Evolutionary conservation across 768 basidiomycete genomes (phyloP).

Genomic region (Rubroboletus pulcherrimus): DNA sequence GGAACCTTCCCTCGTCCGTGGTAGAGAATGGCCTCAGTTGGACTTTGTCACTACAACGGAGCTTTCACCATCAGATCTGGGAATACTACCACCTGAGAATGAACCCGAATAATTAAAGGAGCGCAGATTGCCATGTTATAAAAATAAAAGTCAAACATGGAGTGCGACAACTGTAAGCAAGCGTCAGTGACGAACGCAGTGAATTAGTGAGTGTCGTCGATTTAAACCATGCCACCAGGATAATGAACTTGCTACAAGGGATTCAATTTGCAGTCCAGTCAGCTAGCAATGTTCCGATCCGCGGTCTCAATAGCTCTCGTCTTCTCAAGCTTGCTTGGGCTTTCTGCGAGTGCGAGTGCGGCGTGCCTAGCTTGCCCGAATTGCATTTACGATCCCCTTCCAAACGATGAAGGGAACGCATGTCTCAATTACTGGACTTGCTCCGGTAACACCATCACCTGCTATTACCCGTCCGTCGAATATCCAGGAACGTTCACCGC

Average conservation of each 20-base stretch:
- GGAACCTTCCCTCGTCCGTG: neutral
- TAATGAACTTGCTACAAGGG: neutral
- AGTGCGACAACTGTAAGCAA: neutral
- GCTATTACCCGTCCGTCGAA: slow-evolving; percentile 10
- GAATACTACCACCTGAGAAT: neutral
- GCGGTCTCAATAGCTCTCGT: neutral
- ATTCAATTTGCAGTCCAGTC: neutral
- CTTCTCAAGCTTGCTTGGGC: neutral
- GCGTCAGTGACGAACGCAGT: neutral
- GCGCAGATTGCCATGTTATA: neutral
- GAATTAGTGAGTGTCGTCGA: neutral
- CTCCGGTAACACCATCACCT: slow-evolving; percentile 2
- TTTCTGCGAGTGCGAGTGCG: neutral
- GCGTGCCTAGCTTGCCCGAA: slow-evolving; percentile 2
- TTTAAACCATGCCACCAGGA: neutral
- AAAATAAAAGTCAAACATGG: neutral
- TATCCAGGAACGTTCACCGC: slow-evolving; percentile 10
- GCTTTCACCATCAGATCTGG: neutral
- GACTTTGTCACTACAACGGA: neutral
- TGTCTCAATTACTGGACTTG: slow-evolving; percentile 10
- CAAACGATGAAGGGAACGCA: neutral
- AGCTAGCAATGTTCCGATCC: neutral
- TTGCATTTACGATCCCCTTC: neutral
- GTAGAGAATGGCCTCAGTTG: neutral
- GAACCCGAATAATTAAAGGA: neutral